Conservation (phyloP, 257 asterid genomes). For the Solanum neorickii region DNA sequence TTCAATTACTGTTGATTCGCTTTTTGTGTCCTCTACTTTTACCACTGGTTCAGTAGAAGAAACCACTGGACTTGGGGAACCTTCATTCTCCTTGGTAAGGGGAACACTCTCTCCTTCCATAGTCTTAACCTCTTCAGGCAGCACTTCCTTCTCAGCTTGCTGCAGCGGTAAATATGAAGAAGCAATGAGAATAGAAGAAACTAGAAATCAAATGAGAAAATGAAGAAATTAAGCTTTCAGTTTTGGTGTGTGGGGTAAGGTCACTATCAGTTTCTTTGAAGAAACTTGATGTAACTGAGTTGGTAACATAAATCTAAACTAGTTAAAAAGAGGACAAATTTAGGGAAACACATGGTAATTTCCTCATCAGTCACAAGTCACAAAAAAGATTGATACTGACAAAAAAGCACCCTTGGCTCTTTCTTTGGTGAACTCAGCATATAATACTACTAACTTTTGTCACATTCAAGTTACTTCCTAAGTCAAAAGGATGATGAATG, state of each 20-base stretch:
- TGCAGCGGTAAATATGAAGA: constrained; percentile 5
- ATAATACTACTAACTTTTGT: background rate
- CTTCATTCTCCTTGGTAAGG: constrained; percentile 18
- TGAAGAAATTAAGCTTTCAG: background rate
- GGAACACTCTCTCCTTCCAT: constrained; percentile 21
- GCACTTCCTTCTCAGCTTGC: constrained; percentile 43
- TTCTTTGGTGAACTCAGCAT: background rate
- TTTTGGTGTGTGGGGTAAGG: background rate
- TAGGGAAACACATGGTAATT: background rate
- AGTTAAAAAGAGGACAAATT: background rate
- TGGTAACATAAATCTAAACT: background rate
- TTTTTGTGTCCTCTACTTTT: constrained; percentile 3
- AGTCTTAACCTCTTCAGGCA: constrained; percentile 21
- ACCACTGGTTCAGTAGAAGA: constrained; percentile 19
- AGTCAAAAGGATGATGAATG: background rate
- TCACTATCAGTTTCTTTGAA: background rate
- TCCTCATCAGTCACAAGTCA: background rate
- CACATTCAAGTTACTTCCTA: background rate
- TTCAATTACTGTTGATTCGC: background rate
- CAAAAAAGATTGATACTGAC: background rate
- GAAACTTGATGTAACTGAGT: background rate
- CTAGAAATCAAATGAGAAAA: background rate
- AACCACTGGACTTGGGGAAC: constrained; percentile 7
- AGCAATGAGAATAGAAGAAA: background rate
- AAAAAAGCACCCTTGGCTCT: background rate